Evolutionary conservation across 768 basidiomycete genomes (phyloP).

Genomic region (Tricholoma terreum): DNA sequence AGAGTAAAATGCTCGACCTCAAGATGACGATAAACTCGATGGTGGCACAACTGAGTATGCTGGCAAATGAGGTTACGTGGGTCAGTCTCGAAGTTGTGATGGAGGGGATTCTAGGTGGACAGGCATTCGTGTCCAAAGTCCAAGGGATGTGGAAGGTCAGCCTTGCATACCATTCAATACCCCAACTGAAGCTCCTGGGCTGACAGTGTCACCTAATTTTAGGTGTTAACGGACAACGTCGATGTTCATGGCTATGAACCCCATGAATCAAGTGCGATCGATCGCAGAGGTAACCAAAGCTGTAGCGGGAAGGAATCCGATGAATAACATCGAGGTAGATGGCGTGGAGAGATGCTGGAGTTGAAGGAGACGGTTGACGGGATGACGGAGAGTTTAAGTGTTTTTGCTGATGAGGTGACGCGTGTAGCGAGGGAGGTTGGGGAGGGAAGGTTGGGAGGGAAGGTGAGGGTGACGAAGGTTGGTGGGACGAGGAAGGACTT

Average conservation of each 20-base stretch:
- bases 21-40: slow-evolving; percentile 85
- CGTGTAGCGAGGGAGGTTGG: slow-evolving; percentile 96
- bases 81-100: slow-evolving; percentile 92
- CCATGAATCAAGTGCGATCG: slow-evolving; percentile 85
- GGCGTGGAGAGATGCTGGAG: slow-evolving; percentile 88
- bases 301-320: slow-evolving; percentile 89
- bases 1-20: slow-evolving; percentile 90
- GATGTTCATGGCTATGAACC: slow-evolving; percentile 87
- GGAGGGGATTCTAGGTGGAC: slow-evolving; percentile 90
- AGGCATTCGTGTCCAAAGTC: slow-evolving; percentile 92
- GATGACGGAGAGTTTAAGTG: slow-evolving; percentile 86
- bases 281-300: slow-evolving; percentile 92
- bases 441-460: slow-evolving; percentile 91
- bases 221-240: slow-evolving; percentile 74
- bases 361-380: slow-evolving; percentile 91
- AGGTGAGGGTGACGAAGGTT: slow-evolving; percentile 89
- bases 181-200: neutral
- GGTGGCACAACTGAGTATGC: slow-evolving; percentile 78
- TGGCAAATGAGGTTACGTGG: slow-evolving; percentile 83
- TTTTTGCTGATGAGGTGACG: slow-evolving; percentile 78
- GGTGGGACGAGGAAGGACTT: slow-evolving; percentile 97
- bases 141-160: slow-evolving; percentile 88
- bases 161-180: too few species aligned
- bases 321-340: too few species aligned
- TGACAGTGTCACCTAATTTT: neutral